Base-by-base conservation (phyloP, 2,329 filamentous ascomycete genomes). In the Trichoderma sp. region DNA sequence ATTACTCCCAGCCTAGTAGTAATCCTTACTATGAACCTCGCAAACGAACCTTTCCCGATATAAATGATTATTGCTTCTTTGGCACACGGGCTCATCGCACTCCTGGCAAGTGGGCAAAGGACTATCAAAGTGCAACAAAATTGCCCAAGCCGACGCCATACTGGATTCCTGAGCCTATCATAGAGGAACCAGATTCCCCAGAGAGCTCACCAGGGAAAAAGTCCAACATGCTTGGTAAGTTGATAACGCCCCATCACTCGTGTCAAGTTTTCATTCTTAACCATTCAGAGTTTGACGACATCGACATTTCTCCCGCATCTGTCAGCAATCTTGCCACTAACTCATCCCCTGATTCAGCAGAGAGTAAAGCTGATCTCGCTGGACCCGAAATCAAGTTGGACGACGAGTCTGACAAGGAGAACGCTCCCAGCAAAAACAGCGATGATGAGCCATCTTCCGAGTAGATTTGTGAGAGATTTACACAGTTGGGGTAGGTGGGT, bases 11-110 rank as follows among this genome's bases (percentile, higher is more conserved):
- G 76, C 79, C 62, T 79, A 81, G 62, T 76, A 81, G 60, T 77
- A 82, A 81, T 78, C 86, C 83, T 1, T 84, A 84, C 74, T 84
- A 84, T 53, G 79, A 79, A 27, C 81, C 82, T 45, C 78, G 80
- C 45, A 78, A 78, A 56, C 76, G 74, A 11, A 65, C 63, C 21
- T 78, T 77, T 50, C 72, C 78, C 9, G 74, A 62, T 7, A 68
- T 77, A 62, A 74, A 64, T 11, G 60, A 67, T 41, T 56, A 66
- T 56, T 60, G 62, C 63, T 53, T 60, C 9, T 75, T 75, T 53
- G 45, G 75, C 21, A 31, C 45, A 16, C 64, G 64, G 18, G n/a
- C 71, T 2, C 31, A 35, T 27, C 71, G 75, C 38, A 67, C 60
- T 38, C 69, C 71, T 4, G 71, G 62, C 16, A 63, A 74, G 12